These are phyloP conservation scores for Xylaria sp. DNA, from an alignment of 2,329 filamentous ascomycete genomes.

Conservation along the genomic window DNA sequence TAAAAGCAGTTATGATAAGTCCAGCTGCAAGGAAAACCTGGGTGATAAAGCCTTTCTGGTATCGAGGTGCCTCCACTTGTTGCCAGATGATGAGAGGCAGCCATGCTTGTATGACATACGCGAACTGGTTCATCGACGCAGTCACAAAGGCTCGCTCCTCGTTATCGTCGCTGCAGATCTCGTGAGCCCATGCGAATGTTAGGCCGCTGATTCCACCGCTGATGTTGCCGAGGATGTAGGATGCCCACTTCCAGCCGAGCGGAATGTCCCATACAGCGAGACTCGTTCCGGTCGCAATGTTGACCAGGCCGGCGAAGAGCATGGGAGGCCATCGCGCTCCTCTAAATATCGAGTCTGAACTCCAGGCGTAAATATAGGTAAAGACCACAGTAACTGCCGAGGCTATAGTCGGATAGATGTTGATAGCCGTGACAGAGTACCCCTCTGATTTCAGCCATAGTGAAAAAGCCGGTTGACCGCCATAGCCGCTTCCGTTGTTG, in stretches of 20 bases:
- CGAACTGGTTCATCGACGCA: slow-evolving; percentile 71
- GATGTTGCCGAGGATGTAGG: slow-evolving; percentile 62
- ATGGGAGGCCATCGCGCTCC: slow-evolving; percentile 69
- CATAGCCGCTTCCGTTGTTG: slow-evolving; percentile 61
- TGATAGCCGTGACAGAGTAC: slow-evolving; percentile 45
- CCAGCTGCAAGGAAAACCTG: slow-evolving; percentile 54
- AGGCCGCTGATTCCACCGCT: slow-evolving; percentile 55
- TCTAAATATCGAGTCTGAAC: slow-evolving; percentile 63
- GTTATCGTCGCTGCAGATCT: slow-evolving; percentile 57
- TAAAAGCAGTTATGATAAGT: slow-evolving; percentile 57
- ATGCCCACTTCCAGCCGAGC: slow-evolving; percentile 66
- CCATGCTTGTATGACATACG: slow-evolving; percentile 73
- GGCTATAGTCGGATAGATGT: slow-evolving; percentile 65
- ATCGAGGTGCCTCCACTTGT: slow-evolving; percentile 65
- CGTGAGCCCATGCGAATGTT: slow-evolving; percentile 56
- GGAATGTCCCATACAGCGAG: slow-evolving; percentile 54
- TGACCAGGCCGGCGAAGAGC: slow-evolving; percentile 56
- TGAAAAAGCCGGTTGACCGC: slow-evolving; percentile 60
- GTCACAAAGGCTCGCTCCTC: slow-evolving; percentile 72
- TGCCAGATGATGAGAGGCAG: slow-evolving; percentile 70
- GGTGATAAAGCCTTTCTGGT: slow-evolving; percentile 66
- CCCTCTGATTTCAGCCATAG: slow-evolving; percentile 54
- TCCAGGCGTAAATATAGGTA: slow-evolving; percentile 69
- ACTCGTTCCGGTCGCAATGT: slow-evolving; percentile 48
- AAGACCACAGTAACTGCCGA: slow-evolving; percentile 60